A percentile compares a stretch with the other conserved stretches of the same genome.
Conservation (phyloP, 208 protist genomes). For the Spongospora subterranea region DNA sequence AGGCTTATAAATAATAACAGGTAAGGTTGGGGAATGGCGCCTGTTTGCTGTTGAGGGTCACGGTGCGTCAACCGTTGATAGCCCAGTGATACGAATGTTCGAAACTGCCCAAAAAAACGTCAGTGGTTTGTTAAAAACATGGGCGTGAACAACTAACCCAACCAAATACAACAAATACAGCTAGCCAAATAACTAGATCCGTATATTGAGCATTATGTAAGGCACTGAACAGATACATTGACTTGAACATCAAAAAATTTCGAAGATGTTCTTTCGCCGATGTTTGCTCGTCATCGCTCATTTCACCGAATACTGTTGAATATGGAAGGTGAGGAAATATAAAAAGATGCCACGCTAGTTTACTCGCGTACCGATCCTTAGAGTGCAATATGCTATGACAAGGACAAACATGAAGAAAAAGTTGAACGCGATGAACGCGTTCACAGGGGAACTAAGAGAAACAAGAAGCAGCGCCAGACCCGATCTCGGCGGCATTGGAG, state of each 20-base stretch:
- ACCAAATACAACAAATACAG: neutral
- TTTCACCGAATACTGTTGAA: neutral
- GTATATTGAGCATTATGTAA: constrained; percentile 9
- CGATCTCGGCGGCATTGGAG: neutral
- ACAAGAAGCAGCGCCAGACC: neutral
- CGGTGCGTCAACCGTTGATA: neutral
- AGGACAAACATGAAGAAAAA: constrained; percentile 15
- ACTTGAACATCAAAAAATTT: constrained; percentile 34
- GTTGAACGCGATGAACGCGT: constrained; percentile 10
- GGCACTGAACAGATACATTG: constrained; percentile 33
- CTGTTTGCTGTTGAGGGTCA: neutral
- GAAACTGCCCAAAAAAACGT: constrained; percentile 4
- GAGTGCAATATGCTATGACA: neutral
- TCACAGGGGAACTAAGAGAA: neutral
- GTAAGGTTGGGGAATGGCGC: no score
- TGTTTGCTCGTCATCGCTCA: neutral
- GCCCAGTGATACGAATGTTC: neutral
- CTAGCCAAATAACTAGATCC: neutral
- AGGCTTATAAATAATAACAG: neutral
- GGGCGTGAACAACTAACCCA: neutral
- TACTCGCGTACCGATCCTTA: neutral
- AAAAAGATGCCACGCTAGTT: no score
- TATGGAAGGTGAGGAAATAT: neutral
- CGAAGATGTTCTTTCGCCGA: neutral
- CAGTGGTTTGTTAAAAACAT: neutral